Percentiles rank a stretch among this genome's conserved stretches.
Evolutionary conservation across 2,329 filamentous ascomycete genomes (phyloP).

Genomic region (Acarospora socialis): DNA sequence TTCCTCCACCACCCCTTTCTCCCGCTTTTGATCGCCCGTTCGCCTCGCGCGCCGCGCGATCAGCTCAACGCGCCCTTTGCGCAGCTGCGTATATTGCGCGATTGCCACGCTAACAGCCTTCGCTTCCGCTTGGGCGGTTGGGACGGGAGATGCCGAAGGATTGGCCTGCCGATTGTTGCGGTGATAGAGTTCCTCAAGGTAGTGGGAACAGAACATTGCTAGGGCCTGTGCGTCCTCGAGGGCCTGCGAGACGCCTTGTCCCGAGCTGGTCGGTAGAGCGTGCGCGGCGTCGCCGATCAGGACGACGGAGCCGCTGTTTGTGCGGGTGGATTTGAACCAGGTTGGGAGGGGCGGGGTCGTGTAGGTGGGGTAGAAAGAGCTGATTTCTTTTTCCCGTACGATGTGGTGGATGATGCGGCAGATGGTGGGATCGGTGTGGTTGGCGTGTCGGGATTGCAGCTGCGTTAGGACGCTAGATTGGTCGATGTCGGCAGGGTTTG

Average conservation of each 20-base stretch:
- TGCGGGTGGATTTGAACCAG: too few relatives aligned
- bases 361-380: conserved; percentile 35
- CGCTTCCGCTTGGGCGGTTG: neutral
- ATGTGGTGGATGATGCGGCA: conserved; percentile 26
- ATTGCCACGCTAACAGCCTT: conserved; percentile 18
- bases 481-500: conserved; percentile 9
- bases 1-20: conserved; percentile 23
- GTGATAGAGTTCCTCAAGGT: conserved; percentile 13
- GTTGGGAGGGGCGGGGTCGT: conserved; percentile 32
- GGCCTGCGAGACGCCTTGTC: conserved; percentile 42
- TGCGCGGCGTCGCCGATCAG: conserved; percentile 45
- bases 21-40: conserved; percentile 23
- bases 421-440: conserved; percentile 35
- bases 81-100: conserved; percentile 21
- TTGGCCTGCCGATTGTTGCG: conserved; percentile 1
- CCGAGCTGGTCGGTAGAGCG: conserved; percentile 38
- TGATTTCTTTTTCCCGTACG: conserved; percentile 17
- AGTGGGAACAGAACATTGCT: conserved; percentile 26
- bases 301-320: conserved; percentile 32
- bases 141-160: too few relatives aligned
- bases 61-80: conserved; percentile 22
- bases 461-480: conserved; percentile 19
- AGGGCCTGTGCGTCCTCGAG: conserved; percentile 41
- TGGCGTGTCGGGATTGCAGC: conserved; percentile 26
- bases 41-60: conserved; percentile 22